Percentiles rank a stretch among this genome's conserved stretches.
Conservation (phyloP, 805 yeast species). For the Candida methanosorbosa region DNA sequence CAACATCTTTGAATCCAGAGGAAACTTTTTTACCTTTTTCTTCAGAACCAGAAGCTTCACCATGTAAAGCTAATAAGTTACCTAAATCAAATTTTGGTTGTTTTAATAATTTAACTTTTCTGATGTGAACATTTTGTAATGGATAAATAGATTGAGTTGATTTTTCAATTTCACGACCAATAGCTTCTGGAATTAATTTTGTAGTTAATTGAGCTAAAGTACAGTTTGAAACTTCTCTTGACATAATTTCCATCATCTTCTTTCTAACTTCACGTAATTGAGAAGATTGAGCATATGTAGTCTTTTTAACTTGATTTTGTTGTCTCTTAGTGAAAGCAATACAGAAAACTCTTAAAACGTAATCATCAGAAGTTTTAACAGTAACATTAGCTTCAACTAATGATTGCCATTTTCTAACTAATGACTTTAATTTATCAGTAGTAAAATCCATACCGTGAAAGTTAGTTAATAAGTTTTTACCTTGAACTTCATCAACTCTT, state of each 20-base stretch:
- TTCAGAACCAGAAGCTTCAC: constrained; percentile 78
- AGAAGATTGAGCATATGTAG: constrained; percentile 96
- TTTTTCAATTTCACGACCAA: constrained; percentile 97
- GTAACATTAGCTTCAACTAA: constrained; percentile 97
- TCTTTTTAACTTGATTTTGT: constrained; percentile 94
- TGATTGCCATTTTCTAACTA: constrained; percentile 99
- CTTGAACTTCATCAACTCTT: constrained; percentile 98
- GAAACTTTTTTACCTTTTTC: constrained; percentile 97
- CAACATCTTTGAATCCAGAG: constrained; percentile 96
- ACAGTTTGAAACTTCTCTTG: constrained; percentile 90
- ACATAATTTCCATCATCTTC: constrained; percentile 93
- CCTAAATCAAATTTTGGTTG: constrained; percentile 99
- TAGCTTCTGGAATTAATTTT: constrained; percentile 97
- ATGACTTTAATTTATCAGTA: constrained; percentile 93
- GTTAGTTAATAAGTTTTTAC: constrained; percentile 97
- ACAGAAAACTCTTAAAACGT: constrained; percentile 92
- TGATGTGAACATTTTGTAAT: constrained; percentile 96
- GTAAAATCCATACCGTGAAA: constrained; percentile 99
- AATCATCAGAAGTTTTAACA: constrained; percentile 96
- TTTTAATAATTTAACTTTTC: constrained; percentile 97
- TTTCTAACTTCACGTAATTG: constrained; percentile 96
- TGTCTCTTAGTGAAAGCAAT: constrained; percentile 98
- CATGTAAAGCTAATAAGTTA: constrained; percentile 92
- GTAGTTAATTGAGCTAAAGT: constrained; percentile 95
- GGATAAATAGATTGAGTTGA: constrained; percentile 93